Base-by-base conservation (phyloP, 345 rosid genomes). In the Fremontodendron californicum region DNA sequence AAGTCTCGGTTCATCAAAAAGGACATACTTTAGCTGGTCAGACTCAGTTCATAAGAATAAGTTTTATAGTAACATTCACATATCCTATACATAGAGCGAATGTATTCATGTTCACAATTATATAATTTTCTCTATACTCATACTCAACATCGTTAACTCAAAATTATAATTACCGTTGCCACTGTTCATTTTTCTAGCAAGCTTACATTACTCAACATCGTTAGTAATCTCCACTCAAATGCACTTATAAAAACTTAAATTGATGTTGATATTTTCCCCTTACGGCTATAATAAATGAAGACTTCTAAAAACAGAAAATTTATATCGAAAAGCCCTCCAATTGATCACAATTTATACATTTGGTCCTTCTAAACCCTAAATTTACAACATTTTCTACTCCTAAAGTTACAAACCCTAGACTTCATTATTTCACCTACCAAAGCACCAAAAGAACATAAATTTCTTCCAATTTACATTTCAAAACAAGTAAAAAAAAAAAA, bases 331-430 rank as follows among this genome's bases (percentile, higher is more conserved):
- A 43, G 0, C 4, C 39, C 19, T 25, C 58, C 15, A 40, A 16
- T 61, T 75, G 37, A 75, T 45, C 61, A 42, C 35, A 75, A 63
- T 33, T 74, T 75, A 63, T 29, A 33, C 15, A 29, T 39, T 61
- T 43, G 37, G 29, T 58, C 23, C 8, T 16, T 46, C 72, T 18
- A 55, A 65, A 55, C 81, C 69, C 72, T 64, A 52, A 77, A 72
- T 48, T 64, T 43, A 45, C 51, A 64, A n/a, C 9, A 35, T 29
- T 35, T 37, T 31, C 45, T 27, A 58, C 51, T 54, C 65, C 68
- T 19, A 67, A 55, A 70, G 11, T 43, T 23, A 57, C 51, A 63
- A 84, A 76, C 76, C 84, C 87, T 80, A 80, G 43, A 80, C 78
- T 49, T 57, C 55, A 19, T 54, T 1, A n/a, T 21, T 60, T 68